Evolutionary conservation across 1,284 basidiomycete genomes (phyloP).

Genomic region (Heterobasidion parviporum): DNA sequence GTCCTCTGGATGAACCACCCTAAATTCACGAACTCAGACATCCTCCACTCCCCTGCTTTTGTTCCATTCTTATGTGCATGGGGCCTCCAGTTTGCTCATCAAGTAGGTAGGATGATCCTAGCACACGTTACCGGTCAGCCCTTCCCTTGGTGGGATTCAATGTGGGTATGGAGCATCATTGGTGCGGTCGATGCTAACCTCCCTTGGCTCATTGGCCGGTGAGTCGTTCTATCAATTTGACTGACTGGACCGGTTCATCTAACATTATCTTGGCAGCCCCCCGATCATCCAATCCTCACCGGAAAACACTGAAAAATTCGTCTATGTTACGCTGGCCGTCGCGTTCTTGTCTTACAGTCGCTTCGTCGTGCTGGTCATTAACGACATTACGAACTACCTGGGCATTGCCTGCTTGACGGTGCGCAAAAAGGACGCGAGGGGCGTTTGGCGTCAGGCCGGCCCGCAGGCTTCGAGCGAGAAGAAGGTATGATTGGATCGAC

Average conservation of each 20-base stretch:
- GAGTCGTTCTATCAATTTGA: conserved; percentile 20
- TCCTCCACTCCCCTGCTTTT: conserved; percentile 62
- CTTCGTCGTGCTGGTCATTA: conserved; percentile 77
- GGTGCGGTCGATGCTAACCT: conserved; percentile 82
- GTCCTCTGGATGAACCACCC: conserved; percentile 76
- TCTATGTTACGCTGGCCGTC: conserved; percentile 60
- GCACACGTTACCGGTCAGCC: conserved; percentile 83
- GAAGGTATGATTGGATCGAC: conserved; percentile 4
- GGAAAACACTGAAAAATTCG: conserved; percentile 52
- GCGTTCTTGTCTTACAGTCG: conserved; percentile 70
- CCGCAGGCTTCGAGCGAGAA: conserved; percentile 19
- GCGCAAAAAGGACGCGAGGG: conserved; percentile 68
- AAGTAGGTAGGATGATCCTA: conserved; percentile 88
- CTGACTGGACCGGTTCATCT: neutral
- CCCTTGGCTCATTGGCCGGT: conserved; percentile 60
- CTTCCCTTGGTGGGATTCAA: conserved; percentile 85
- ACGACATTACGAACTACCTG: conserved; percentile 80
- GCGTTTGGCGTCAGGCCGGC: conserved; percentile 55
- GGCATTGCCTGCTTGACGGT: conserved; percentile 91
- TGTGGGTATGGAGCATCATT: conserved; percentile 78
- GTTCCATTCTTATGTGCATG: conserved; percentile 86
- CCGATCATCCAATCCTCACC: conserved; percentile 66
- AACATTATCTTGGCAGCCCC: conserved; percentile 26
- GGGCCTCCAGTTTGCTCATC: conserved; percentile 83
- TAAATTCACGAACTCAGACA: conserved; percentile 41